phyloP scores from a whole-genome alignment of 1,284 basidiomycete genomes.

The Flammula alnicola region DNA sequence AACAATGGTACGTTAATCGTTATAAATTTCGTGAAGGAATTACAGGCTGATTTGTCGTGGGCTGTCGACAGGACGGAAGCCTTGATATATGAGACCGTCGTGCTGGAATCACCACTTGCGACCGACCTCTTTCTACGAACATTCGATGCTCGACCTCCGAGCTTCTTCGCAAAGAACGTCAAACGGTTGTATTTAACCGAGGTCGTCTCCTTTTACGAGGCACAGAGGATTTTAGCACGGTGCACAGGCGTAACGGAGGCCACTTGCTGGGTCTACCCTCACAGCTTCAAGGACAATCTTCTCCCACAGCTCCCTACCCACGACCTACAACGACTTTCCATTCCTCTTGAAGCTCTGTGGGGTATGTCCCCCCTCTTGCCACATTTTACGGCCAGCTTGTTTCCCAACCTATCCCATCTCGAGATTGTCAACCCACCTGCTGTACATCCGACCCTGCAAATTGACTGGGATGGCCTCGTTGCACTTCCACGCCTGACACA shows the following conservation, averaged over 20 bases:
- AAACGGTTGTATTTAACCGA: slow-evolving; percentile 32
- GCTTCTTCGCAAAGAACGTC: slow-evolving; percentile 34
- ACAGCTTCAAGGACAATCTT: slow-evolving; percentile 16
- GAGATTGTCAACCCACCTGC: slow-evolving; percentile 34
- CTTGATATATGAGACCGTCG: slow-evolving; percentile 36
- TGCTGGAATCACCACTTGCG: slow-evolving; percentile 24
- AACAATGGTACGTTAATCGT: slow-evolving; percentile 27
- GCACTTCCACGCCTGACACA: slow-evolving; percentile 36
- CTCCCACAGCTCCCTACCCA: slow-evolving; percentile 17
- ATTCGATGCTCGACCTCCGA: slow-evolving; percentile 26
- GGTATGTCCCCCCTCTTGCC: slow-evolving; percentile 7
- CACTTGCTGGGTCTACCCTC: slow-evolving; percentile 29
- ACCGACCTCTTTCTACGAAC: slow-evolving; percentile 30
- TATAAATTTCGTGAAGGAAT: background rate
- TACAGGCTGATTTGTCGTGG: background rate
- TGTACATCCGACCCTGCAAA: background rate
- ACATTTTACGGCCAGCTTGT: slow-evolving; percentile 22
- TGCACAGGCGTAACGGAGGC: slow-evolving; percentile 29
- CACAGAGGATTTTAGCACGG: slow-evolving; percentile 25
- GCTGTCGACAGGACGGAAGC: slow-evolving; percentile 31
- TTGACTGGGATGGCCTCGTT: slow-evolving; percentile 32
- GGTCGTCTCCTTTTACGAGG: slow-evolving; percentile 22
- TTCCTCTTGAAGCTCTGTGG: slow-evolving; percentile 27
- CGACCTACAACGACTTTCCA: slow-evolving; percentile 28
- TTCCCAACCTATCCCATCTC: slow-evolving; percentile 34